These are phyloP conservation scores for Chamaecrista fasciculata DNA, from an alignment of 306 rosid species.

Conservation along the genomic window DNA sequence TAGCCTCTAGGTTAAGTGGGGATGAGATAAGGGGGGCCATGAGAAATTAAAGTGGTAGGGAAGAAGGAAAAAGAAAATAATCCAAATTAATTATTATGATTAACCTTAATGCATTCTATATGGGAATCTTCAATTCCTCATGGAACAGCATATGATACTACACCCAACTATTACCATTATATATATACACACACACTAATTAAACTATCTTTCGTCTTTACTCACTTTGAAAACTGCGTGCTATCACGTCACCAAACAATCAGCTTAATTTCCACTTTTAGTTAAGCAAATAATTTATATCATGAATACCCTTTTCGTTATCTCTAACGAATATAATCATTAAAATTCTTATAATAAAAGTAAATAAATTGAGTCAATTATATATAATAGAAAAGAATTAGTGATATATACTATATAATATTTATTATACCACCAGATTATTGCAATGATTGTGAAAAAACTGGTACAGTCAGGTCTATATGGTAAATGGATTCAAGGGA, in stretches of 20 bases:
- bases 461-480: no score
- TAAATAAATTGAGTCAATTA: no score
- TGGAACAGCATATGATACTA: conserved; percentile 12
- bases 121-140: conserved; percentile 10
- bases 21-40: not conserved
- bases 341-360: no score
- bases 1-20: no score
- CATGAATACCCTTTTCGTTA: not conserved
- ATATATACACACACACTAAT: not conserved
- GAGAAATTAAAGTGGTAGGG: not conserved
- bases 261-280: conserved; percentile 18
- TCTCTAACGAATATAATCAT: no score
- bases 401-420: no score
- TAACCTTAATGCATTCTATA: no score
- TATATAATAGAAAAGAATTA: no score
- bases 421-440: no score
- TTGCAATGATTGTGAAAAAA: no score
- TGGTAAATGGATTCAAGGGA: not conserved
- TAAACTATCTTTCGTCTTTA: no score
- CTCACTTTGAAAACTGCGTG: not conserved
- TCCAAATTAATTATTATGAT: no score
- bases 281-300: not conserved
- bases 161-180: conserved; percentile 3
- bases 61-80: conserved; percentile 9
- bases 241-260: not conserved